Percentiles rank a stretch among this genome's conserved stretches.
Conservation (phyloP, 768 basidiomycete species). For the Crucibulum laeve region DNA sequence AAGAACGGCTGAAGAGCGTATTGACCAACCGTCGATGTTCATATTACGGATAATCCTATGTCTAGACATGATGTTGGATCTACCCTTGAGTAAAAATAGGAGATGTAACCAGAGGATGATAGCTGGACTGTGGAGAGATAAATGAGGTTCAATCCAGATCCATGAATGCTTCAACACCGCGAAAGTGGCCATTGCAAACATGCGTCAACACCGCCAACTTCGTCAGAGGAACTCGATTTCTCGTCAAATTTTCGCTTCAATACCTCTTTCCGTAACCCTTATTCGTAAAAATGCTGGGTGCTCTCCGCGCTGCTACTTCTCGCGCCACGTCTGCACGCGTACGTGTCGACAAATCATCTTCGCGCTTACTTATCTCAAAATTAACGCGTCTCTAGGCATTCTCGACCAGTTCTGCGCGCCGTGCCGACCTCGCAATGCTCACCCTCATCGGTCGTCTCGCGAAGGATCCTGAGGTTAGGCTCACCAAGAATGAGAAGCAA, state of each 20-base stretch:
- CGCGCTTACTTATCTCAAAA: background rate
- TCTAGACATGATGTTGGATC: constrained; percentile 72
- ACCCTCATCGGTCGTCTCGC: constrained; percentile 72
- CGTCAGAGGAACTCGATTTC: background rate
- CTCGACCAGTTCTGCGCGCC: constrained; percentile 50
- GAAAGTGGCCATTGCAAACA: constrained; percentile 9
- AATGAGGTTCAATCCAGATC: background rate
- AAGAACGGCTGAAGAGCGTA: background rate
- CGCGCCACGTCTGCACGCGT: constrained; percentile 43
- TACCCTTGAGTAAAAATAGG: constrained; percentile 5
- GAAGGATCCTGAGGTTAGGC: constrained; percentile 65
- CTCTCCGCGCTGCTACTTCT: constrained; percentile 39
- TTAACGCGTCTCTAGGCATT: constrained; percentile 44
- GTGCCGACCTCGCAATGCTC: constrained; percentile 69
- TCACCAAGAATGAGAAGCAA: constrained; percentile 73
- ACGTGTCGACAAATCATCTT: constrained; percentile 18
- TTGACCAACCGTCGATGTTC: constrained; percentile 61
- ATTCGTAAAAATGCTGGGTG: constrained; percentile 41
- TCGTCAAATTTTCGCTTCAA: background rate
- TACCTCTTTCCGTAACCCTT: background rate
- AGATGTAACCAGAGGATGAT: constrained; percentile 5
- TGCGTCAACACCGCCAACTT: constrained; percentile 7
- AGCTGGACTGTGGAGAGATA: too few relatives aligned
- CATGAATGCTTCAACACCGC: background rate
- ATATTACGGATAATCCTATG: constrained; percentile 88